These are phyloP conservation scores for Cordyceps javanica DNA, from an alignment of 2,329 filamentous ascomycete species.

Conservation along the genomic window DNA sequence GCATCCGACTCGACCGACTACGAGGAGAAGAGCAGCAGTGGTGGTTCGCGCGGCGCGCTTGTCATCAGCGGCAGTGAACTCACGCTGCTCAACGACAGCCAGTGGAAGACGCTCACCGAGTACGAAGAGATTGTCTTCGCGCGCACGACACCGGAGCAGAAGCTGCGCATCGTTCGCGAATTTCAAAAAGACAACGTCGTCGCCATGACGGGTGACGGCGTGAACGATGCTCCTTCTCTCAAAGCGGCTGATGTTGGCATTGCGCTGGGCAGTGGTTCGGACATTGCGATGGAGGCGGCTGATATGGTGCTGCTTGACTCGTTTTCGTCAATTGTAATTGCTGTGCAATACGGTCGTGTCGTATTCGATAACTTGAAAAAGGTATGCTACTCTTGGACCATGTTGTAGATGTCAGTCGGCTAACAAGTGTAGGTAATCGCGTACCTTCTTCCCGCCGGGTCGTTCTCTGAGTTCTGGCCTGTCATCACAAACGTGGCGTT, in stretches of 20 bases:
- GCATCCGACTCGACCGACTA: constrained; percentile 15
- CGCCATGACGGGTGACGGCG: constrained; percentile 81
- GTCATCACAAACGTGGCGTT: constrained; percentile 68
- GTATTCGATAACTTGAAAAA: constrained; percentile 80
- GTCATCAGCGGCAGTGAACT: constrained; percentile 62
- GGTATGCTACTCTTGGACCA: constrained; percentile 18
- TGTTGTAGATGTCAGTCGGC: not conserved
- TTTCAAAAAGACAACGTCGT: constrained; percentile 63
- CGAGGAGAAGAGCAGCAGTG: constrained; percentile 18
- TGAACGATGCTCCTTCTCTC: constrained; percentile 79
- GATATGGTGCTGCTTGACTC: constrained; percentile 76
- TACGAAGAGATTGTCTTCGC: constrained; percentile 72
- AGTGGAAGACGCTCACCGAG: constrained; percentile 59
- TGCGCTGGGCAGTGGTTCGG: constrained; percentile 72
- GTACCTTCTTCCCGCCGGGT: constrained; percentile 68
- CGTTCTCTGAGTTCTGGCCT: constrained; percentile 71
- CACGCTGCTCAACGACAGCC: constrained; percentile 55
- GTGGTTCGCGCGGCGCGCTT: constrained; percentile 38
- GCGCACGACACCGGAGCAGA: constrained; percentile 71
- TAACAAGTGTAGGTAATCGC: constrained; percentile 35
- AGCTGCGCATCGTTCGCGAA: constrained; percentile 71
- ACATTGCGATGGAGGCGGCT: constrained; percentile 75
- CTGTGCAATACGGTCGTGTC: constrained; percentile 64
- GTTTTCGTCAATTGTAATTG: constrained; percentile 66
- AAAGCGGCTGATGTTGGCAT: constrained; percentile 78